phyloP scores from a whole-genome alignment of 2,329 filamentous ascomycete species.

The Colletotrichum cereale region DNA sequence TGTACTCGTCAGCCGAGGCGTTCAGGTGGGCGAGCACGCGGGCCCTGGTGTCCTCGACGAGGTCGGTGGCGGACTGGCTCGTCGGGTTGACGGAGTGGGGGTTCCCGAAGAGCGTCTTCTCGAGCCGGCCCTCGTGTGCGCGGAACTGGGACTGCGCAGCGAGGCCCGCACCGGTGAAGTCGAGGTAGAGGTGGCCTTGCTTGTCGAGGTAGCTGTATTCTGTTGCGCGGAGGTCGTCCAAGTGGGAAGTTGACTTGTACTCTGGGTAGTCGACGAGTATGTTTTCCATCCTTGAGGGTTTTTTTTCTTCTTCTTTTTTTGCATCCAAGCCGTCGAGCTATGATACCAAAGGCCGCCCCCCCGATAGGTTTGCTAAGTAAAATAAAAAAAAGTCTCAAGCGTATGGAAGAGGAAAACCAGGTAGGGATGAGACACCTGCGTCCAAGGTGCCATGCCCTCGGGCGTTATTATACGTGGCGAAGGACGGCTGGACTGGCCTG shows the following conservation, averaged over 20 bases:
- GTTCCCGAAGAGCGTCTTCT: constrained; percentile 52
- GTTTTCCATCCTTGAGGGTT: constrained; percentile 22
- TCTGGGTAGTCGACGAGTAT: constrained; percentile 48
- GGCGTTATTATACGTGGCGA: neutral
- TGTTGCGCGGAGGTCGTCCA: constrained; percentile 49
- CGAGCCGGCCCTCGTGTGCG: constrained; percentile 49
- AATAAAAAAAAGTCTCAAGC: too few species aligned
- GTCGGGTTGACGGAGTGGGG: constrained; percentile 56
- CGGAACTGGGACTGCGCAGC: constrained; percentile 49
- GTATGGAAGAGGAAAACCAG: neutral
- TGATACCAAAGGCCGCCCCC: too few species aligned
- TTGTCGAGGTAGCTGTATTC: constrained; percentile 55
- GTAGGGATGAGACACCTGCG: neutral
- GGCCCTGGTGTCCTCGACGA: constrained; percentile 49
- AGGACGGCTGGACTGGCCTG: neutral
- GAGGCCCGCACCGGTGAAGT: constrained; percentile 56
- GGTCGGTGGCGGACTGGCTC: constrained; percentile 49
- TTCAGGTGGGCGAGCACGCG: constrained; percentile 51
- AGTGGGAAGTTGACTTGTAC: constrained; percentile 47
- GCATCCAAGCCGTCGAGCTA: neutral
- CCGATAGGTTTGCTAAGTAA: neutral
- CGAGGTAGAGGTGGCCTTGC: constrained; percentile 55
- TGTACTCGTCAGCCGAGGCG: constrained; percentile 53
- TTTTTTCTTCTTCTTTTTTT: too few species aligned
- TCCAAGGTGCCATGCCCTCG: neutral